Conservation (phyloP, 2,329 filamentous ascomycete species). For the Sclerotinia glacialis region DNA sequence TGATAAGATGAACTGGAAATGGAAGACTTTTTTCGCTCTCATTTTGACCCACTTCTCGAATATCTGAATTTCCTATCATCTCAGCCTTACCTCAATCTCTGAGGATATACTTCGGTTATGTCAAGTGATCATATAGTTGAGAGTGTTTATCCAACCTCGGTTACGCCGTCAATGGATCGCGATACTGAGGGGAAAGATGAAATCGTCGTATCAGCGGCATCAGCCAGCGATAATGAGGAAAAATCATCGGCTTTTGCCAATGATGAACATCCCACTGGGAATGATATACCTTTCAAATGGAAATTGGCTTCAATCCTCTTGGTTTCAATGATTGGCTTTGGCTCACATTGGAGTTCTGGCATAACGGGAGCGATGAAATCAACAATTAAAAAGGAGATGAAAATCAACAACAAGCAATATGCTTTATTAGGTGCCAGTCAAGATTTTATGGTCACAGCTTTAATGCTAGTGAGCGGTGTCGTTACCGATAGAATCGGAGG, state of each 20-base stretch:
- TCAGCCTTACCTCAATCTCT: neutral
- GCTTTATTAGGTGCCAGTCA: conserved; percentile 58
- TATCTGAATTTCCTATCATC: neutral
- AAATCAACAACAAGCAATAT: conserved; percentile 59
- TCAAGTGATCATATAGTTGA: neutral
- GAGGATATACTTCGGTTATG: neutral
- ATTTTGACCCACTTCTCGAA: neutral
- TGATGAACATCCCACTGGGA: neutral
- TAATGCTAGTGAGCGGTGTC: conserved; percentile 52
- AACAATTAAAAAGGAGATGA: conserved; percentile 58
- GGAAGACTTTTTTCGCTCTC: neutral
- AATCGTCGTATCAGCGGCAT: conserved; percentile 2
- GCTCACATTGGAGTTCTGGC: conserved; percentile 58
- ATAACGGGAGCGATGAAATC: conserved; percentile 60
- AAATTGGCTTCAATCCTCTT: conserved; percentile 48
- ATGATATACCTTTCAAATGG: conserved; percentile 30
- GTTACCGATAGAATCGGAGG: conserved; percentile 59
- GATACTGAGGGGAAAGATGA: conserved; percentile 2
- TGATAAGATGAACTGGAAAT: neutral
- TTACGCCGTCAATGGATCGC: neutral
- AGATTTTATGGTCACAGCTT: conserved; percentile 60
- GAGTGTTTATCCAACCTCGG: neutral
- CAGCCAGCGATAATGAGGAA: neutral
- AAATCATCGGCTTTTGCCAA: neutral
- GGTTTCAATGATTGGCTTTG: conserved; percentile 56